Evolutionary conservation across 306 rosid genomes (phyloP), one percentile per base, ranked within the genome.

Genomic region (Castanea crenata): DNA sequence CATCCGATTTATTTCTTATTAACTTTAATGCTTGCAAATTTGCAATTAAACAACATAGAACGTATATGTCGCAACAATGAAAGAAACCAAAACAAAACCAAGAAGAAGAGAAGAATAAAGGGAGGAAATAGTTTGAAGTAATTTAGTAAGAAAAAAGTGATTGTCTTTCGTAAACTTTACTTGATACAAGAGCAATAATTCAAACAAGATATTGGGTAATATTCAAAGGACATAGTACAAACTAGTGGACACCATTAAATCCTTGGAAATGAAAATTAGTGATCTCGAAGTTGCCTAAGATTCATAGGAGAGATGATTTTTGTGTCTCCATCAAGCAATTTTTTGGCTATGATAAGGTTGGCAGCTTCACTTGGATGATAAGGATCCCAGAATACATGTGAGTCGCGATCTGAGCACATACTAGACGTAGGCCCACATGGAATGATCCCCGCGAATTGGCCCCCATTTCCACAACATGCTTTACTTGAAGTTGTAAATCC

Each of bases 331-430:
- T 95, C 93, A 19, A 95, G 81, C 62, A 95, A 83, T 68, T 91
- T 88, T 58, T 93, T 93, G 80, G 97, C 94, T 0, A 95, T 71
- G 21, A 95, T 78, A 29, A 95, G 78, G 75, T 95, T 93, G 46
- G 99, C 91, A 68, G 99, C 96, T 35, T 95, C 98, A 32, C 98
- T 95, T 13, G 99, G 98, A 57, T 95, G 99, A 76, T 91, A 93
- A 34, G 98, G 99, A 86, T 95, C 98, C 98, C 98, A 95, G 80
- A 95, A 95, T 6, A 95, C 97, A 77, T 95, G 97, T 83, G 75
- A 83, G 23, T 83, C 44, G 65, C 98, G 82, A 51, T 95, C 98
- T 0, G 82, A 29, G 51, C 99, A 95, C 79, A 95, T 55, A 13
- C 91, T 93, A 0, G 99, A 95, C 0, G 90, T 88, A 4, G 97